Conservation (phyloP, 2,329 filamentous ascomycete species). For the Kalmusia sp. region DNA sequence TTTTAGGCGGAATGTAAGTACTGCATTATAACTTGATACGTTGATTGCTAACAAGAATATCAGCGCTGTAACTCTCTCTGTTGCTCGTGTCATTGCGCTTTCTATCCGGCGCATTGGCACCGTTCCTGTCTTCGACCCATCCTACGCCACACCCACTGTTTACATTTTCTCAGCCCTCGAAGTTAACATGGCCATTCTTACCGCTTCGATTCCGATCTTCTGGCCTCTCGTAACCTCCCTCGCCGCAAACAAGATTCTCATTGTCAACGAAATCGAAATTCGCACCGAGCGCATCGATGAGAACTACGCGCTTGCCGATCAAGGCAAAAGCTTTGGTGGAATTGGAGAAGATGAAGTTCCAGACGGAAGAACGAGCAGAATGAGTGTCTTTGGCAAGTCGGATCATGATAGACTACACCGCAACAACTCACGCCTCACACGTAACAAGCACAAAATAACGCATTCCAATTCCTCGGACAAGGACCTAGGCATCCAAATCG, state of each 20-base stretch:
- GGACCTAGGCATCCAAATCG: conserved; percentile 16
- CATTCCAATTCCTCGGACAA: conserved; percentile 20
- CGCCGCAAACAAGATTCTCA: conserved; percentile 44
- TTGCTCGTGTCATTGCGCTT: conserved; percentile 39
- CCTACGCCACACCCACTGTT: conserved; percentile 36
- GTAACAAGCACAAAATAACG: conserved; percentile 12
- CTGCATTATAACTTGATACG: background rate
- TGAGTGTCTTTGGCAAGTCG: conserved; percentile 20
- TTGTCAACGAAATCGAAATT: conserved; percentile 48
- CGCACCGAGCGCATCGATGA: conserved; percentile 31
- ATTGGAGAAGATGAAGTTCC: conserved; percentile 7
- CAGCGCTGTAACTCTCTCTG: conserved; percentile 37
- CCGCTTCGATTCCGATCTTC: conserved; percentile 48
- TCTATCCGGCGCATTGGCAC: conserved; percentile 39
- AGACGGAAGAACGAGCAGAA: conserved; percentile 13
- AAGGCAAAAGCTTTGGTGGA: conserved; percentile 13
- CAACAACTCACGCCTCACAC: conserved; percentile 3
- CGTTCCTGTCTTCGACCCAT: conserved; percentile 37
- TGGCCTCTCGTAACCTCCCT: conserved; percentile 44
- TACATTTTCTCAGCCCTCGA: conserved; percentile 47
- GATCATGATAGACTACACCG: conserved; percentile 8
- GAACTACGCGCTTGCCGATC: conserved; percentile 26
- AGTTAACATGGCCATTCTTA: conserved; percentile 47
- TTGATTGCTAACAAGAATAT: conserved; percentile 4
- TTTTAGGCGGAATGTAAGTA: conserved; percentile 44